Evolutionary conservation across 225 moss, liverwort and hornwort genomes (phyloP).

Genomic region (Polytrichum commune): DNA sequence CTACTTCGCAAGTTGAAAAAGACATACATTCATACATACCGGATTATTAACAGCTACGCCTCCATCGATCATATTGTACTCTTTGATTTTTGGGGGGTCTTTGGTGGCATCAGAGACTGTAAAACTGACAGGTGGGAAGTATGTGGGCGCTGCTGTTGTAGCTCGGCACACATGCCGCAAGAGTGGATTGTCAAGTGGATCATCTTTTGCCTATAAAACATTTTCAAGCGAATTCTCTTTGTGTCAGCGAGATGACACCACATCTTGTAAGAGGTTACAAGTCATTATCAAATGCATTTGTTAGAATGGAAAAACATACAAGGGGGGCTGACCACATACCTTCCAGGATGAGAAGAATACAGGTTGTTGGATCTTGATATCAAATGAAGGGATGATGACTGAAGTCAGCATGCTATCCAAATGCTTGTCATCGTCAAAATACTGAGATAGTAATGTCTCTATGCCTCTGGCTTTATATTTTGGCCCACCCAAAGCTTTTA

Average conservation of each 20-base stretch:
- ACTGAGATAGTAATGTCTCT: slow-evolving; percentile 35
- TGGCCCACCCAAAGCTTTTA: slow-evolving; percentile 46
- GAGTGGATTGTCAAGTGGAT: slow-evolving; percentile 47
- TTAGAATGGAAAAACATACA: no score
- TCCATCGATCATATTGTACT: slow-evolving; percentile 64
- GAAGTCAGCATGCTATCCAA: slow-evolving; percentile 48
- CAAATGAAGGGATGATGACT: slow-evolving; percentile 57
- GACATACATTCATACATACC: slow-evolving; percentile 21
- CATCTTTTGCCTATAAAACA: slow-evolving; percentile 37
- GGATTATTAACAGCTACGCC: slow-evolving; percentile 70
- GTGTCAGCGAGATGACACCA: no score
- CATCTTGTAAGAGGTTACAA: no score
- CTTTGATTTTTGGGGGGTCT: slow-evolving; percentile 15
- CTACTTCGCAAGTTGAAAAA: neutral
- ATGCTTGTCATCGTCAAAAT: slow-evolving; percentile 31
- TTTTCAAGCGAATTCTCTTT: neutral
- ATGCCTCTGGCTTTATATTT: slow-evolving; percentile 46
- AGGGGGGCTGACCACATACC: slow-evolving; percentile 12
- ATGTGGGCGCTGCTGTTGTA: slow-evolving; percentile 71
- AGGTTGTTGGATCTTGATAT: slow-evolving; percentile 51
- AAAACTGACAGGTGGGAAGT: slow-evolving; percentile 54
- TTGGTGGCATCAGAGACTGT: slow-evolving; percentile 37
- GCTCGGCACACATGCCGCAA: slow-evolving; percentile 49
- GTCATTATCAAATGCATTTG: no score
- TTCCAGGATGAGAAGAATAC: slow-evolving; percentile 49